These are phyloP conservation scores for Alternaria novae-zelandiae DNA, from an alignment of 2,329 filamentous ascomycete species.

Conservation along the genomic window DNA sequence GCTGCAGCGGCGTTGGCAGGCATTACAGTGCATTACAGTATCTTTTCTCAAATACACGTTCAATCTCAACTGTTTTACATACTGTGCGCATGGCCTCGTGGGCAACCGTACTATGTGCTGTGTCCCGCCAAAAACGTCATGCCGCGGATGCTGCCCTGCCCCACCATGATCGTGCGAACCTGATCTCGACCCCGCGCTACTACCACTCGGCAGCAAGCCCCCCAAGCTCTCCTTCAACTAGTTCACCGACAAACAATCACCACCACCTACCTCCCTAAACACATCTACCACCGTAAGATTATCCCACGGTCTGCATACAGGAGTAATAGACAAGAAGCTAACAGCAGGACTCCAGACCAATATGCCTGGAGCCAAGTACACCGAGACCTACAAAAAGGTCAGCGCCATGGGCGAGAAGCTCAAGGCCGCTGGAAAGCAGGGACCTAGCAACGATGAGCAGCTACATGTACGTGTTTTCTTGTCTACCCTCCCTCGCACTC, in stretches of 20 bases:
- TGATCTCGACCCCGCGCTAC: constrained; percentile 17
- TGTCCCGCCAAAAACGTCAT: constrained; percentile 13
- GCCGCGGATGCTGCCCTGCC: constrained; percentile 10
- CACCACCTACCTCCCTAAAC: background rate
- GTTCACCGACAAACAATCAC: background rate
- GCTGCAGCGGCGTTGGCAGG: background rate
- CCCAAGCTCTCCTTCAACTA: background rate
- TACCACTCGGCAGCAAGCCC: constrained; percentile 1
- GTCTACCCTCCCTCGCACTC: background rate
- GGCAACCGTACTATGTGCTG: background rate
- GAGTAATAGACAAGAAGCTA: background rate
- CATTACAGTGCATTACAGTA: background rate
- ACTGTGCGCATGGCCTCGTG: background rate
- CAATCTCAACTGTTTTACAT: background rate
- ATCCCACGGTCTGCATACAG: background rate
- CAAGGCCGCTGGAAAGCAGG: constrained; percentile 32
- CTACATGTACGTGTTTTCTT: constrained; percentile 56
- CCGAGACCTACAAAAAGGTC: constrained; percentile 40
- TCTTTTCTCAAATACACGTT: background rate
- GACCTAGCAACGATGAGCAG: constrained; percentile 42
- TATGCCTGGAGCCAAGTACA: constrained; percentile 42
- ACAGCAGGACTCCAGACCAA: constrained; percentile 2
- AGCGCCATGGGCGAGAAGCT: constrained; percentile 40
- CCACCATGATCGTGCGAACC: constrained; percentile 13
- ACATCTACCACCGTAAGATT: background rate